Conservation (phyloP, 1,284 basidiomycete species). For the Malassezia brasiliensis region DNA sequence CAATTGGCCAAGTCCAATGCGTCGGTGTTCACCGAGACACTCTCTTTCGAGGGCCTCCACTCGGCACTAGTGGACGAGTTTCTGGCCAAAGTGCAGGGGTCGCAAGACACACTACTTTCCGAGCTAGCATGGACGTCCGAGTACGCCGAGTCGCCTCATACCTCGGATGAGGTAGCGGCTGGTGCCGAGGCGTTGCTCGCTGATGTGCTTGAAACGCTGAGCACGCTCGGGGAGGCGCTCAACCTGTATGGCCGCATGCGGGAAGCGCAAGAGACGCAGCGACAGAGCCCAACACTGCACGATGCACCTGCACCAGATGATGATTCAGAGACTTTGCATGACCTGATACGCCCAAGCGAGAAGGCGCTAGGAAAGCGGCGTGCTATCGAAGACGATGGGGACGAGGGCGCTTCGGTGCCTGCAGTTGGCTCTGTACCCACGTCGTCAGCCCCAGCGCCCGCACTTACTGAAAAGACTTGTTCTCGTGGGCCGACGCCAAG, state of each 20-base stretch:
- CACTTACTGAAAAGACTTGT: no score
- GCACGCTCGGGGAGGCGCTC: slow-evolving; percentile 2
- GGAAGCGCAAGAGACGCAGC: no score
- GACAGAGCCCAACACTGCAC: no score
- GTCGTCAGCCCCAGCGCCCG: no score
- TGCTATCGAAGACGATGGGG: not conserved
- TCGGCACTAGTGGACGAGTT: not conserved
- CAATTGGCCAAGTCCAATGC: slow-evolving; percentile 7
- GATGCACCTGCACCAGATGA: no score
- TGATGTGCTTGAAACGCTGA: slow-evolving; percentile 2
- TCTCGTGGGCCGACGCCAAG: no score
- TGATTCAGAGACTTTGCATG: no score
- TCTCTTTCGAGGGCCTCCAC: not conserved
- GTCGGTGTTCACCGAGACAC: slow-evolving; percentile 1
- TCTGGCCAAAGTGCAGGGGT: not conserved
- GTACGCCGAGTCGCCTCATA: not conserved
- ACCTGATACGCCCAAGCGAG: not conserved
- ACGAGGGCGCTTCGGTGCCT: not conserved
- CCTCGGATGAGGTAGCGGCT: not conserved
- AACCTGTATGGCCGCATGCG: no score
- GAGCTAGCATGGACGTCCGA: slow-evolving; percentile 5
- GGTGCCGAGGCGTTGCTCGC: slow-evolving; percentile 2
- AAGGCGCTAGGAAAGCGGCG: slow-evolving; percentile 19
- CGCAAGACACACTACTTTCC: not conserved
- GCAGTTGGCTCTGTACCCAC: no score